phyloP scores from a whole-genome alignment of 257 asterid genomes.

The Plantago major region DNA sequence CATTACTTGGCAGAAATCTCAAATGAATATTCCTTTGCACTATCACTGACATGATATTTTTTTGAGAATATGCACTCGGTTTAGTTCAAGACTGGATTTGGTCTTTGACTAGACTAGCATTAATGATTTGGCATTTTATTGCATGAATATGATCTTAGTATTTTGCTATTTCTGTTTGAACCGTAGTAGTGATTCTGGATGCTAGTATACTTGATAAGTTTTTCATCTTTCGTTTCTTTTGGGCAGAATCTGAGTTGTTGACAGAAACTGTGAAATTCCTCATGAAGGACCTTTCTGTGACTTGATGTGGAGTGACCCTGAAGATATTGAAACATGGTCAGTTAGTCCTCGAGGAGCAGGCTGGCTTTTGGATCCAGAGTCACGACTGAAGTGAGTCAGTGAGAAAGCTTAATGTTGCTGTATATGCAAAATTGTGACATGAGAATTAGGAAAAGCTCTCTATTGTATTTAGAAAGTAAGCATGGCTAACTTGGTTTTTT shows the following conservation, averaged over 20 bases:
- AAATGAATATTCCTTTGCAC: too few species aligned
- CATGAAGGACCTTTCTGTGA: conserved; percentile 99
- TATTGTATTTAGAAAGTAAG: neutral
- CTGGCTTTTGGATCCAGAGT: conserved; percentile 99
- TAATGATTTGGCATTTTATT: neutral
- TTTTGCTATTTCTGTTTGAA: conserved; percentile 7
- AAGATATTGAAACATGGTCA: conserved; percentile 99
- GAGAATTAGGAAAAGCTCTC: neutral
- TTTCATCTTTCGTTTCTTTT: conserved; percentile 8
- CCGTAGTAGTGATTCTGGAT: neutral
- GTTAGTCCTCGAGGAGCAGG: conserved; percentile 99
- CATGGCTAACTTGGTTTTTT: conserved; percentile 13
- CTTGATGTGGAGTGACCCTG: conserved; percentile 99
- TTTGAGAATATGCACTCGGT: conserved; percentile 1
- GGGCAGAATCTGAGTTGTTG: conserved; percentile 87
- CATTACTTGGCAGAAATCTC: conserved; percentile 6
- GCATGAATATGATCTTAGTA: neutral
- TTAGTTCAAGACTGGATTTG: too few species aligned
- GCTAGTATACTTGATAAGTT: conserved; percentile 1
- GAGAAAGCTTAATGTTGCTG: conserved; percentile 1
- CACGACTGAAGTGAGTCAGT: conserved; percentile 70
- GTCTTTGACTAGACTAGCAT: too few species aligned
- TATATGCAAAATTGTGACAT: conserved; percentile 1
- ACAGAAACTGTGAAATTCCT: conserved; percentile 91
- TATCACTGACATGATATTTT: conserved; percentile 6